Base-by-base conservation (phyloP, 2,329 filamentous ascomycete species). In the Pseudocercospora vitis region DNA sequence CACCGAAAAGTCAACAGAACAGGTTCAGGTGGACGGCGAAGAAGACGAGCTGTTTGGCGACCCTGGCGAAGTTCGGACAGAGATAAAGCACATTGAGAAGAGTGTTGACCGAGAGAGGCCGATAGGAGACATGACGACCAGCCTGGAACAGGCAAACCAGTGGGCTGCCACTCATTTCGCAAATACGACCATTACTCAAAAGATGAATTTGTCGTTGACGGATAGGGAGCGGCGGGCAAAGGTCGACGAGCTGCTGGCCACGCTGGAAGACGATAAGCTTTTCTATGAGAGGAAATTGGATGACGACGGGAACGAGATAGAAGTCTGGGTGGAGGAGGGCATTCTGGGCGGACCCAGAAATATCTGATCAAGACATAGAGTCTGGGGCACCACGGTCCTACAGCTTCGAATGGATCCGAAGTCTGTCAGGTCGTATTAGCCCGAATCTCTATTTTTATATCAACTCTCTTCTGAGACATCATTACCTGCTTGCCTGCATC, bases 121-220 rank as follows among this genome's bases (percentile, higher is more conserved):
- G 50, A 8, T 28, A 26, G 19, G 4, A 7, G 7, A 31, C 23
- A 14, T 56, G 45, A 54, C 52, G 21, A 55, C 56, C 2, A 31
- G 32, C 11, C 45, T 62, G 2, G 55, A 59, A 6, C 49, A 54
- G 2, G 62, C 60, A 0, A 63, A 63, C 28, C 14, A 42, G 8
- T 14, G 29, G 3, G 61, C 61, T 5, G 51, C 55, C 3, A 29
- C 48, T 12, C 23, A 56, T n/a, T 60, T 48, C 14, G 44, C 58
- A 11, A 18, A 56, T 7, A 19, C 45, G 29, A 52, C 52, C 2
- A 47, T 53, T 18, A 14, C 21, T 8, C 42, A 31, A 19, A 18
- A 16, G n/a, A 11, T 28, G 7, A 40, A 40, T 1, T 40, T 44
- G 8, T 21, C 8, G 6, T 12, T 11, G 24, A 45, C 42, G 1